These are phyloP conservation scores for Penstemon barbatus DNA, from an alignment of 257 asterid genomes.

Conservation along the genomic window DNA sequence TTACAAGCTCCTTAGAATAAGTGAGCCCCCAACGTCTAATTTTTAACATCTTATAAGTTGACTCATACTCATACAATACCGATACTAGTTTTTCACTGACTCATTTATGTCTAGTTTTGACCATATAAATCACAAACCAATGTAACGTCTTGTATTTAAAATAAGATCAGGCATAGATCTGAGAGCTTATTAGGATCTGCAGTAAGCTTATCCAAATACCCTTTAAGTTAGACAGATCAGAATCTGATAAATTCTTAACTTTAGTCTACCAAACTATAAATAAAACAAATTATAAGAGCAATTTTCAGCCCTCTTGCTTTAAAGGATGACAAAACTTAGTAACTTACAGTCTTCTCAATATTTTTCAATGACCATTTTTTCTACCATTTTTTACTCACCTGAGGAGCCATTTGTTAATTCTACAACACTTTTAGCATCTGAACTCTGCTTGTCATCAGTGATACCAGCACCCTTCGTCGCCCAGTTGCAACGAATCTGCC, in stretches of 20 bases:
- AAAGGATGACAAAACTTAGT: neutral
- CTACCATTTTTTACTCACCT: slow-evolving; percentile 43
- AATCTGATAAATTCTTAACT: neutral
- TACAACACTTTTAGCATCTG: slow-evolving; percentile 79
- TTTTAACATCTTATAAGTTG: neutral
- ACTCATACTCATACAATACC: neutral
- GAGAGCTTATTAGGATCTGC: neutral
- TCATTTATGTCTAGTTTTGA: neutral
- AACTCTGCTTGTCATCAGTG: slow-evolving; percentile 70
- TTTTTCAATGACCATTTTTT: neutral
- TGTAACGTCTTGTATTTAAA: neutral
- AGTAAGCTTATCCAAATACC: neutral
- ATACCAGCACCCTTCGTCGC: slow-evolving; percentile 82
- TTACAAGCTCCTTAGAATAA: neutral
- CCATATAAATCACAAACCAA: neutral
- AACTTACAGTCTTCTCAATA: neutral
- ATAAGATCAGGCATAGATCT: neutral
- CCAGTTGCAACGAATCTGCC: slow-evolving; percentile 98
- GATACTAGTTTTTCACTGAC: neutral
- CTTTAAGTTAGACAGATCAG: neutral
- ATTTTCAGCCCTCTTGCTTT: neutral
- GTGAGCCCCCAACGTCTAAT: neutral
- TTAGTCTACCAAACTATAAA: neutral
- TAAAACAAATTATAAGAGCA: neutral
- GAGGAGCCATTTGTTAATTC: slow-evolving; percentile 77